Percentiles rank a stretch among this genome's conserved stretches.
Evolutionary conservation across 169 alveolate genomes (phyloP).

Genomic region (Cryptosporidium ubiquitum): DNA sequence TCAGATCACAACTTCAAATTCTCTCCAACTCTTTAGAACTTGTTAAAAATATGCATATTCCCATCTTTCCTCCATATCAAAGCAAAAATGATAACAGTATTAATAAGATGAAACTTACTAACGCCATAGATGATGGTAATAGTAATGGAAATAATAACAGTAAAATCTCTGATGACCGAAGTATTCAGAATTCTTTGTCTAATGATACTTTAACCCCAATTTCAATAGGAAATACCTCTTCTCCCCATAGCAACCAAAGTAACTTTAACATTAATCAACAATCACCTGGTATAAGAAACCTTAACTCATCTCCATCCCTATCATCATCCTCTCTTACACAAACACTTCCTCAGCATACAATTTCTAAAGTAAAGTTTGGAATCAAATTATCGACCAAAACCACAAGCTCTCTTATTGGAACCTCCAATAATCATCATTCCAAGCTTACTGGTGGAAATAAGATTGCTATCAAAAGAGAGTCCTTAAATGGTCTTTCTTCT

Average conservation of each 20-base stretch:
- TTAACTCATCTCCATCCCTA: background rate
- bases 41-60: constrained; percentile 56
- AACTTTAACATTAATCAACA: background rate
- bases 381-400: background rate
- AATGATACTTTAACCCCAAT: background rate
- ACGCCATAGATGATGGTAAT: background rate
- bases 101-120: background rate
- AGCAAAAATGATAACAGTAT: constrained; percentile 12
- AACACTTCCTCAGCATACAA: background rate
- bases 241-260: background rate
- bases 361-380: constrained; percentile 27
- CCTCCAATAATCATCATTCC: background rate
- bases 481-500: background rate
- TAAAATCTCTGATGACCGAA: background rate
- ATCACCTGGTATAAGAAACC: background rate
- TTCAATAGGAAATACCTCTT: background rate
- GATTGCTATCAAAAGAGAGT: background rate
- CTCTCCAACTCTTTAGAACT: constrained; percentile 39
- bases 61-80: constrained; percentile 63
- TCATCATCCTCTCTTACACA: background rate
- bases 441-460: background rate
- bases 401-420: background rate
- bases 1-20: constrained; percentile 54
- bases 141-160: background rate
- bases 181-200: background rate